These are phyloP conservation scores for Geotrichum restrictum DNA, from an alignment of 1,139 yeast species.

Conservation along the genomic window DNA sequence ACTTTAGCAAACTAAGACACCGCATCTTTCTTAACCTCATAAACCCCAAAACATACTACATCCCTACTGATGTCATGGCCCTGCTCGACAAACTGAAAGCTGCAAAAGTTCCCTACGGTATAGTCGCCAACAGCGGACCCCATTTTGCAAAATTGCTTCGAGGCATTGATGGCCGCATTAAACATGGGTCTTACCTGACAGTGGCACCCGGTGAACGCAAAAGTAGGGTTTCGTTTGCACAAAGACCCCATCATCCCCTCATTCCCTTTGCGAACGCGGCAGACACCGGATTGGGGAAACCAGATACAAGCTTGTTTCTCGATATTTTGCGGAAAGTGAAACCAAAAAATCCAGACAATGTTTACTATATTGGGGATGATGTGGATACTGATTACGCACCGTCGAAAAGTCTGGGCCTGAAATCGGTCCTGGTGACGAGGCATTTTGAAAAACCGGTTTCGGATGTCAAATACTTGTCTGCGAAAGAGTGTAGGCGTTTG, in stretches of 20 bases:
- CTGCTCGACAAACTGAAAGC: slow-evolving; percentile 24
- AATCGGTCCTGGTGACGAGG: slow-evolving; percentile 25
- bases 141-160: slow-evolving; percentile 21
- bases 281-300: slow-evolving; percentile 27
- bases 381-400: slow-evolving; percentile 22
- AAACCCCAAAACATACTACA: slow-evolving; percentile 24
- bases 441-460: slow-evolving; percentile 21
- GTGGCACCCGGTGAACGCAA: slow-evolving; percentile 6
- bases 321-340: slow-evolving; percentile 10
- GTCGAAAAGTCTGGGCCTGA: slow-evolving; percentile 15
- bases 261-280: slow-evolving; percentile 26
- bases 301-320: slow-evolving; percentile 21
- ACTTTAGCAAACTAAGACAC: slow-evolving; percentile 4
- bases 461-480: slow-evolving; percentile 19
- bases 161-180: slow-evolving; percentile 11
- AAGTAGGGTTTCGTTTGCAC: neutral
- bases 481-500: slow-evolving; percentile 7
- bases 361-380: slow-evolving; percentile 26
- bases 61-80: slow-evolving; percentile 22
- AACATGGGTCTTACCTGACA: neutral
- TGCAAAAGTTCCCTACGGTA: slow-evolving; percentile 30
- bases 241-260: neutral
- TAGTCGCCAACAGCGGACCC: slow-evolving; percentile 34
- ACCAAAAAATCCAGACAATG: slow-evolving; percentile 10
- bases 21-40: slow-evolving; percentile 19